Evolutionary conservation across 1,284 basidiomycete genomes (phyloP), one percentile per base, ranked within the genome.

Genomic region (Exobasidium rhododendri): DNA sequence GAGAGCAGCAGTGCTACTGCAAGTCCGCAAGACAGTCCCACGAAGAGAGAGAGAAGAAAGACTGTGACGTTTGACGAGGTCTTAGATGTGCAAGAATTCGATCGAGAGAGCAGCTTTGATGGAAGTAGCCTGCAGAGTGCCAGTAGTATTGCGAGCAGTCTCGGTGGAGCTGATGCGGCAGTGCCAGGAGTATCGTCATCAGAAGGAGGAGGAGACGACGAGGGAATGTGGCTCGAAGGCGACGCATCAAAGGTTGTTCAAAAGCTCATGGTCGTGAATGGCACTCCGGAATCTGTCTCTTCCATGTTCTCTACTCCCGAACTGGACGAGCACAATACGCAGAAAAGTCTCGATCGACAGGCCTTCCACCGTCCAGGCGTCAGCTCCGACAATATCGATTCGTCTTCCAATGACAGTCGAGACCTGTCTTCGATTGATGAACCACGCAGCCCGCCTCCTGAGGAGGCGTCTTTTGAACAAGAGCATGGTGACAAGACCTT

Each of bases 41-140:
- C 14, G 29, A 59, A 66, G 43, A 51, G 44, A 7, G 71, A 73
- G 47, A 61, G 74, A 17, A 60, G 74, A n/a, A 76, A 76, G 62
- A 93, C 88, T 0, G 93, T 96, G 52, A 91, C 88, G 0, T 96
- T 92, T 70, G 86, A 91, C 79, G 87, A 89, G 69, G 84, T 87
- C 6, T 91, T 90, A 67, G 91, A 94, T 69, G 91, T 96, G 28
- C 83, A 94, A 62, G 92, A 94, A 79, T 76, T 76, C 30, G 73
- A 76, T 53, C 69, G 70, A 52, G 74, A 76, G 58, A 70, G 67
- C 62, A 73, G 71, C 62, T 73, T 75, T 54, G 73, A 73, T 32
- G 47, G 60, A 5, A 65, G 70, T 29, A 71, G 69, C 56, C 45
- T 71, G 24, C 55, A 58, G 4, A 63, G 61, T 40, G 68, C 65